Evolutionary conservation across 2,329 filamentous ascomycete genomes (phyloP).

Genomic region (Fusarium musae): DNA sequence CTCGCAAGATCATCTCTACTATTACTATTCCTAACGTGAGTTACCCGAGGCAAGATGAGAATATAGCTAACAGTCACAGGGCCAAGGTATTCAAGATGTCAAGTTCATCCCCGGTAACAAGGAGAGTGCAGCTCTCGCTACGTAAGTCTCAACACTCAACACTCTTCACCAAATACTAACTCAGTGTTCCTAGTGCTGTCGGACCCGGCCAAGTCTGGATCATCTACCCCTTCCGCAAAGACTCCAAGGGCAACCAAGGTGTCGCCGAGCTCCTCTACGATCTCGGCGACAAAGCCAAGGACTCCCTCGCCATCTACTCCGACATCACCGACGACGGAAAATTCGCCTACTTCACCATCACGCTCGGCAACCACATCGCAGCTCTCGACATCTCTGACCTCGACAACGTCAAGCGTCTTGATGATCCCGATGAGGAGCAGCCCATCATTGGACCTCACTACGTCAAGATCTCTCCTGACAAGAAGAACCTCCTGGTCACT

Average conservation of each 20-base stretch:
- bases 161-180: neutral
- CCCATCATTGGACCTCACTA: constrained; percentile 72
- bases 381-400: constrained; percentile 57
- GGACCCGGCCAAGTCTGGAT: constrained; percentile 71
- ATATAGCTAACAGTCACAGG: constrained; percentile 43
- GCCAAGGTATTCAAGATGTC: constrained; percentile 70
- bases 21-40: constrained; percentile 68
- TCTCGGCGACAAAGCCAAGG: constrained; percentile 65
- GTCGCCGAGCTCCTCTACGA: constrained; percentile 68
- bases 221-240: constrained; percentile 70
- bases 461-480: constrained; percentile 71
- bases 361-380: constrained; percentile 67
- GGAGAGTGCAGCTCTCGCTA: constrained; percentile 68
- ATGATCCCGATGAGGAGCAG: constrained; percentile 67
- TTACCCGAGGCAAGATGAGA: rapidly evolving
- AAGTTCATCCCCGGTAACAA: constrained; percentile 72
- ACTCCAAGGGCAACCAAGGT: constrained; percentile 66
- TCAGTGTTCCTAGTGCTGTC: constrained; percentile 55
- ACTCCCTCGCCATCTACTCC: constrained; percentile 69
- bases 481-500: constrained; percentile 72
- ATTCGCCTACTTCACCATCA: constrained; percentile 69
- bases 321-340: constrained; percentile 69
- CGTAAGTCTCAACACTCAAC: constrained; percentile 43
- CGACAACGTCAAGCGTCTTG: constrained; percentile 68
- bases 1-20: constrained; percentile 66